A percentile compares a stretch with the other conserved stretches of the same genome.
phyloP scores from a whole-genome alignment of 768 basidiomycete genomes.

The Boletus bicolor region DNA sequence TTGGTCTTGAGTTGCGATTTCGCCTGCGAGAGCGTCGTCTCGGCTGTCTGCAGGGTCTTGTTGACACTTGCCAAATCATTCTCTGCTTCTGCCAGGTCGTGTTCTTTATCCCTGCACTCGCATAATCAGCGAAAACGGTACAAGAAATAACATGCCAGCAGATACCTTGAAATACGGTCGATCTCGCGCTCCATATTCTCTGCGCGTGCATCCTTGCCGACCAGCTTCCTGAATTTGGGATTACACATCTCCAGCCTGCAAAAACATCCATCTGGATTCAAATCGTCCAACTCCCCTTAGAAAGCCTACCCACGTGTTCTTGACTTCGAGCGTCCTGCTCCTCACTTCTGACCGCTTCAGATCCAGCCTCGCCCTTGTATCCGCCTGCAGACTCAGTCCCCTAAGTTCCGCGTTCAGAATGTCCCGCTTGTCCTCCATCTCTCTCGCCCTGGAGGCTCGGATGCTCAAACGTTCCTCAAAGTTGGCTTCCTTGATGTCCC shows the following conservation, averaged over 20 bases:
- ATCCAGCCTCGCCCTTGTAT: slow-evolving; percentile 74
- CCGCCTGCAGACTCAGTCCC: slow-evolving; percentile 71
- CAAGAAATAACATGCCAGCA: slow-evolving; percentile 3
- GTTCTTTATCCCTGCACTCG: slow-evolving; percentile 60
- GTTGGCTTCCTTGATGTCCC: slow-evolving; percentile 54
- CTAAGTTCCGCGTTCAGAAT: slow-evolving; percentile 67
- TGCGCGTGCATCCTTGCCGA: slow-evolving; percentile 54
- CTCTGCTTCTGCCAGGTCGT: slow-evolving; percentile 43
- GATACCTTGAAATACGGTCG: slow-evolving; percentile 56
- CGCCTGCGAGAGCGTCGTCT: slow-evolving; percentile 57
- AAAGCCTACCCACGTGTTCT: slow-evolving; percentile 55
- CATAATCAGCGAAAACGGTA: neutral
- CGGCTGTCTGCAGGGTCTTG: slow-evolving; percentile 57
- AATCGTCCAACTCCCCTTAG: neutral
- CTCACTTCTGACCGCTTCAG: slow-evolving; percentile 68
- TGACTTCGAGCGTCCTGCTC: slow-evolving; percentile 62
- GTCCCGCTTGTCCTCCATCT: slow-evolving; percentile 69
- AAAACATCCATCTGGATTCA: neutral
- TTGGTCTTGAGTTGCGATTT: slow-evolving; percentile 62
- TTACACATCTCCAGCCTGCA: slow-evolving; percentile 61
- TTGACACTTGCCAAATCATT: slow-evolving; percentile 41
- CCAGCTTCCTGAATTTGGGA: slow-evolving; percentile 59
- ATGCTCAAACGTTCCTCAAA: slow-evolving; percentile 64
- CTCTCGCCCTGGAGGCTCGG: slow-evolving; percentile 48
- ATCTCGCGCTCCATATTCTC: slow-evolving; percentile 76